Evolutionary conservation across 495 filamentous ascomycete species (phyloP), one percentile per base, ranked within the genome.

Genomic region (Lichina pygmaea): DNA sequence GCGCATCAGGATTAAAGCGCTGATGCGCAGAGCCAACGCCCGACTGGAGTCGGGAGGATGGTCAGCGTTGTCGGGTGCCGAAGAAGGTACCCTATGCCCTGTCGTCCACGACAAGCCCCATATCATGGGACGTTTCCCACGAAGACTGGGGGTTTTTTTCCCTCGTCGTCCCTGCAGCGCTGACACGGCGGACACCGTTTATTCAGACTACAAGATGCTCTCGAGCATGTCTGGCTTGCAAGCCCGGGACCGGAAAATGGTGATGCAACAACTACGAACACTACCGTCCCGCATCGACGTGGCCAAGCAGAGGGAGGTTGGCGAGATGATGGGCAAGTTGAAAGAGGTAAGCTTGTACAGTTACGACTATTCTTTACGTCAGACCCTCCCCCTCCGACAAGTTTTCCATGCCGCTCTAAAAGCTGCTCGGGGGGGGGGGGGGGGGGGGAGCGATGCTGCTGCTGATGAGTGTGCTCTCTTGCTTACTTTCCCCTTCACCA

Each of bases 311-410:
- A 75, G 66, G 53, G 89, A 97, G 60, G 83, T 85, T 68, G 73
- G 66, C 7, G 86, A 97, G 59, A 93, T 94, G 81, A 85, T 93
- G 81, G 80, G 75, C 24, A 94, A 94, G 61, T 59, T 97, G 59
- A 94, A 92, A 59, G 74, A 80, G 53, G 74, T 79, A 46, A 64
- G 72, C 4, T 24, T 24, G 24, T 24, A n/a, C 69, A 24, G 24
- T 24, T 24, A 2, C 24, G 4, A 24, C 1, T 4, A 4, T 24
- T 24, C 24, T 24, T 24, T 24, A 24, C 24, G 4, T 24, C 4
- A 24, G 4, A 24, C 24, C 24, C 24, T 4, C 24, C 24, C 24
- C 24, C 24, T 2, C 1, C 24, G 4, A 4, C 24, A 24, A 24
- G 24, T 24, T 24, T 24, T 4, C 24, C 24, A 2, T 24, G 4